Evolutionary conservation across 345 rosid species (phyloP).

Genomic region (Ceriops zippeliana): DNA sequence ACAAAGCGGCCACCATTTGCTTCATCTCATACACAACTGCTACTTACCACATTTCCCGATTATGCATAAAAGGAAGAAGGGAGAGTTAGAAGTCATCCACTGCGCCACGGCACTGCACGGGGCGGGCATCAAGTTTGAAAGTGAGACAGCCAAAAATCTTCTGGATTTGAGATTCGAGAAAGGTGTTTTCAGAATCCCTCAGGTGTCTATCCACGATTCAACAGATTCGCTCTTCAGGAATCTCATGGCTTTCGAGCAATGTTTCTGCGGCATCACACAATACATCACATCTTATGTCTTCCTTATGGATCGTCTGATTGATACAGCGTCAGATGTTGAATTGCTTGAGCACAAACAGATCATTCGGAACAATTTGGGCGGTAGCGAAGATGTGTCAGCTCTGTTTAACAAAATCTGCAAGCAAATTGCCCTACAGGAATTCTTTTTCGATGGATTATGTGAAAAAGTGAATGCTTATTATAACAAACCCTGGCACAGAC

Average conservation of each 20-base stretch:
- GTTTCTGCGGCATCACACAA: neutral
- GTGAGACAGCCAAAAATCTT: conserved; percentile 6
- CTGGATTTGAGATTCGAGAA: conserved; percentile 26
- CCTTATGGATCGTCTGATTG: conserved; percentile 12
- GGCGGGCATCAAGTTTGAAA: conserved; percentile 37
- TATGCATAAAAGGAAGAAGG: neutral
- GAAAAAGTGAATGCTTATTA: conserved; percentile 4
- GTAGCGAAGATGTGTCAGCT: conserved; percentile 8
- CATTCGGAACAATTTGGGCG: conserved; percentile 4
- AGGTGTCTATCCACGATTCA: conserved; percentile 20
- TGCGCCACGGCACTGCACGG: conserved; percentile 29
- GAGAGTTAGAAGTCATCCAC: conserved; percentile 19
- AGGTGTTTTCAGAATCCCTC: conserved; percentile 30
- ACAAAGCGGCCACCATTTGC: conserved; percentile 8
- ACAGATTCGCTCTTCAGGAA: conserved; percentile 29
- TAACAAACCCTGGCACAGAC: neutral
- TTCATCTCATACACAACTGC: conserved; percentile 13
- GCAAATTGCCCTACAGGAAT: conserved; percentile 13
- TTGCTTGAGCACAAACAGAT: conserved; percentile 1
- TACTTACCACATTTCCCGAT: conserved; percentile 12
- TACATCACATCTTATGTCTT: conserved; percentile 11
- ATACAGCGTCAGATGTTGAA: conserved; percentile 6
- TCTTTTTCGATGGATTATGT: neutral
- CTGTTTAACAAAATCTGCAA: conserved; percentile 15
- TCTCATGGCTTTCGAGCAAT: conserved; percentile 35